phyloP scores from a whole-genome alignment of 805 yeast genomes.

The Dipodascopsis uninucleata region DNA sequence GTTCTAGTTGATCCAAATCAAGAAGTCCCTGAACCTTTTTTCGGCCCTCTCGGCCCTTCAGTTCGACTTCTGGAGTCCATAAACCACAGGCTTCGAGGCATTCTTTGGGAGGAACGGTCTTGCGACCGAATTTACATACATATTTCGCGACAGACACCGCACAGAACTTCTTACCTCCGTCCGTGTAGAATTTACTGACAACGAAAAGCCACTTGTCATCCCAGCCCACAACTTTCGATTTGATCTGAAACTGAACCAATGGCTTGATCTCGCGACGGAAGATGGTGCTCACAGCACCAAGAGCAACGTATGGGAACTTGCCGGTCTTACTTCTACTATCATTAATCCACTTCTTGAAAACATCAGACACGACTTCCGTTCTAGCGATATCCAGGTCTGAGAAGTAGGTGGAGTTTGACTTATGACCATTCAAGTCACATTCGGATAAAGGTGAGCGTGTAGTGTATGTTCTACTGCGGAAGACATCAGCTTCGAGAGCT shows the following conservation, averaged over 20 bases:
- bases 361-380: conserved; percentile 53
- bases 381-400: conserved; percentile 77
- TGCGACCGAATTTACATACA: conserved; percentile 74
- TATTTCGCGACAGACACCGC: conserved; percentile 71
- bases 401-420: conserved; percentile 81
- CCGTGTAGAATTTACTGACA: conserved; percentile 55
- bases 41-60: conserved; percentile 30
- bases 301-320: conserved; percentile 63
- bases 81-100: conserved; percentile 47
- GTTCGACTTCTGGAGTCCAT: conserved; percentile 50
- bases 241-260: conserved; percentile 54
- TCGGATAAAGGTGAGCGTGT: conserved; percentile 73
- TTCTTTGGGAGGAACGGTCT: conserved; percentile 65
- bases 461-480: conserved; percentile 37
- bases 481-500: conserved; percentile 15
- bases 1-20: conserved; percentile 29
- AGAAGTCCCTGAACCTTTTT: conserved; percentile 30
- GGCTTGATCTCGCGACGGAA: conserved; percentile 74
- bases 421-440: conserved; percentile 82
- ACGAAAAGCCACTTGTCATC: conserved; percentile 82
- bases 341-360: conserved; percentile 56
- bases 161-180: conserved; percentile 41
- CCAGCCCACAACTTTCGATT: conserved; percentile 70
- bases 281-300: conserved; percentile 64
- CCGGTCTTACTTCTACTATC: conserved; percentile 41